Percentiles rank a stretch among this genome's conserved stretches.
These are phyloP conservation scores for Venturia aucupariae DNA, from an alignment of 2,329 filamentous ascomycete genomes.

Conservation along the genomic window DNA sequence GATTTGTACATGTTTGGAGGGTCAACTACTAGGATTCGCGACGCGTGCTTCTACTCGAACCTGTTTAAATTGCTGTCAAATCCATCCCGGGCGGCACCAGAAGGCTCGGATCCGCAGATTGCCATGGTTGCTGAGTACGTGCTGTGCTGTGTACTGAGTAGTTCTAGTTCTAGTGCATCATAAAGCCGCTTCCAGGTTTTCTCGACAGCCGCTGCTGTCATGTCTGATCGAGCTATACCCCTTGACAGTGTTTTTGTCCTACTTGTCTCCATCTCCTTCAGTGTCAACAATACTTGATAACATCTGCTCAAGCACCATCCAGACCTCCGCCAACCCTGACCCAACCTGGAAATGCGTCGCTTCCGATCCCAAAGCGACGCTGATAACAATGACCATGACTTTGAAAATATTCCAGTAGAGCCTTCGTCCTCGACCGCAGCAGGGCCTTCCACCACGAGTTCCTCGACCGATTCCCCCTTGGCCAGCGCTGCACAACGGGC, in stretches of 20 bases:
- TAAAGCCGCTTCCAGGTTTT: not conserved
- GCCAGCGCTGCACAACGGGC: not conserved
- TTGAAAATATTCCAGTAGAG: not conserved
- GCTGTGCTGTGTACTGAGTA: too few relatives aligned
- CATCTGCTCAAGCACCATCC: not conserved
- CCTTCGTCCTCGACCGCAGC: not conserved
- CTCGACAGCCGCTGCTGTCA: not conserved
- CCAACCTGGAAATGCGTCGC: not conserved
- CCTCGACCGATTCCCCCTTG: not conserved
- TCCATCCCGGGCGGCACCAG: not conserved
- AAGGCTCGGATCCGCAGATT: not conserved
- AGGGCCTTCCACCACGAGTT: not conserved
- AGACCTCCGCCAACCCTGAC: not conserved
- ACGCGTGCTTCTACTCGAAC: too few relatives aligned
- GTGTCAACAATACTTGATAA: not conserved
- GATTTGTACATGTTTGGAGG: too few relatives aligned
- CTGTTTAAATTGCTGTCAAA: not conserved
- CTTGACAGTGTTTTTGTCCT: not conserved
- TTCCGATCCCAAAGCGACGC: not conserved
- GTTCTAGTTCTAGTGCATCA: too few relatives aligned
- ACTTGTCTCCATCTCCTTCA: not conserved
- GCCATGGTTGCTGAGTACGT: not conserved
- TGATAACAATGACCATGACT: not conserved
- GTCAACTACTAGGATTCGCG: not conserved
- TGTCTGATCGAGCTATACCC: constrained; percentile 3